phyloP scores from a whole-genome alignment of 2,329 filamentous ascomycete species.

The Scytalidium lignicola region DNA sequence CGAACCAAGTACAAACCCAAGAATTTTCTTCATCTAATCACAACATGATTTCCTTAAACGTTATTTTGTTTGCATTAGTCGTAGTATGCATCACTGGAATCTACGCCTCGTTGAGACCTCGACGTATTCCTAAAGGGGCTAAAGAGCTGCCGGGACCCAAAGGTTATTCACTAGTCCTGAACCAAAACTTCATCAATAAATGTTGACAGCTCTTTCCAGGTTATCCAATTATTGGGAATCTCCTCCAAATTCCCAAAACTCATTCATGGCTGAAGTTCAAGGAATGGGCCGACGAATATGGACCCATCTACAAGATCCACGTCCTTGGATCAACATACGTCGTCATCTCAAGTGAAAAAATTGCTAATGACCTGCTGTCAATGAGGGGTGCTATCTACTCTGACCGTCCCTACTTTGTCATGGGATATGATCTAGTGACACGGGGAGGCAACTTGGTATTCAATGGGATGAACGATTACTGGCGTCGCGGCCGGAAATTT shows the following conservation, averaged over 20 bases:
- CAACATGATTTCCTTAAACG: no score
- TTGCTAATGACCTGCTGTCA: constrained; percentile 37
- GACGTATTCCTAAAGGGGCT: no score
- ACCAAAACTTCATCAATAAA: no score
- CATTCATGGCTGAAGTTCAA: constrained; percentile 38
- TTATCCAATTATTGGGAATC: constrained; percentile 28
- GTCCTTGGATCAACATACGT: constrained; percentile 35
- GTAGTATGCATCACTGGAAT: no score
- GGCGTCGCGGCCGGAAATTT: constrained; percentile 29
- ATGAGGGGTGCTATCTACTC: constrained; percentile 35
- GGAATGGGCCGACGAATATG: constrained; percentile 29
- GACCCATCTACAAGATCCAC: constrained; percentile 38
- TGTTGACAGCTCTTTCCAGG: no score
- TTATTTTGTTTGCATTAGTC: no score
- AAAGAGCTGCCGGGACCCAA: no score
- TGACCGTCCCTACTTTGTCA: constrained; percentile 30
- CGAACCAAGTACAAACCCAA: no score
- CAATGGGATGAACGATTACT: constrained; percentile 24
- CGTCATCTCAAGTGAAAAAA: constrained; percentile 33
- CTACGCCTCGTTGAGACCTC: no score
- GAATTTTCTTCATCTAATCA: no score
- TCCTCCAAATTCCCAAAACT: constrained; percentile 28
- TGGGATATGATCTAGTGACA: constrained; percentile 29
- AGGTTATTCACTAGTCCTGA: no score
- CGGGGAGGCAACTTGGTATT: constrained; percentile 25